Percentiles rank a stretch among this genome's conserved stretches.
Conservation (phyloP, 805 yeast species). For the Dipodascus albidus region DNA sequence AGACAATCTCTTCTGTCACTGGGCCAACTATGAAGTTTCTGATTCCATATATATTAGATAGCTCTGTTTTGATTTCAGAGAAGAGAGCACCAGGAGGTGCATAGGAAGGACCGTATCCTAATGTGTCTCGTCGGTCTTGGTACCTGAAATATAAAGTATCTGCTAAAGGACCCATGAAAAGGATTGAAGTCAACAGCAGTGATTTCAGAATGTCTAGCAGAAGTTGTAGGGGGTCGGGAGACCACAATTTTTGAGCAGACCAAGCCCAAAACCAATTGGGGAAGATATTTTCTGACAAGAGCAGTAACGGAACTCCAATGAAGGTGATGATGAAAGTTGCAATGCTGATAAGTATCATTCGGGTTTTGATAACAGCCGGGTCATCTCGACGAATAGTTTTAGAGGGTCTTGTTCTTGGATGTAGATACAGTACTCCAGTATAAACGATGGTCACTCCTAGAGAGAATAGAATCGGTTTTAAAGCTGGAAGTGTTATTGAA, state of each 20-base stretch:
- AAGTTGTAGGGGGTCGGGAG: background rate
- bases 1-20: slow-evolving; percentile 64
- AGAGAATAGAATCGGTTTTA: background rate
- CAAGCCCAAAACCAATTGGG: background rate
- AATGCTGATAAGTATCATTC: slow-evolving; percentile 23
- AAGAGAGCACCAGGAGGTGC: slow-evolving; percentile 1
- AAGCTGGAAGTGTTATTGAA: background rate
- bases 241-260: slow-evolving; percentile 4
- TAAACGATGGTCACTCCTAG: slow-evolving; percentile 12
- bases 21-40: slow-evolving; percentile 64
- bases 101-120: background rate
- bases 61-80: slow-evolving; percentile 11
- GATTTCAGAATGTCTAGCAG: slow-evolving; percentile 15
- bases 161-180: slow-evolving; percentile 40
- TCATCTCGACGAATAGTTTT: slow-evolving; percentile 12
- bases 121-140: slow-evolving; percentile 8
- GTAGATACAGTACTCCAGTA: slow-evolving; percentile 16
- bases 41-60: slow-evolving; percentile 29
- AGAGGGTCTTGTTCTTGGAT: slow-evolving; percentile 15
- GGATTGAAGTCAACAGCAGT: slow-evolving; percentile 26
- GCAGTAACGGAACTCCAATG: slow-evolving; percentile 12
- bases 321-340: slow-evolving; percentile 26
- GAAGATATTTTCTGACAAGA: slow-evolving; percentile 1
- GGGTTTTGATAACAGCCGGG: slow-evolving; percentile 12
- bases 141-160: slow-evolving; percentile 24